These are phyloP conservation scores for Acmispon strigosus DNA, from an alignment of 306 rosid species.

Conservation along the genomic window DNA sequence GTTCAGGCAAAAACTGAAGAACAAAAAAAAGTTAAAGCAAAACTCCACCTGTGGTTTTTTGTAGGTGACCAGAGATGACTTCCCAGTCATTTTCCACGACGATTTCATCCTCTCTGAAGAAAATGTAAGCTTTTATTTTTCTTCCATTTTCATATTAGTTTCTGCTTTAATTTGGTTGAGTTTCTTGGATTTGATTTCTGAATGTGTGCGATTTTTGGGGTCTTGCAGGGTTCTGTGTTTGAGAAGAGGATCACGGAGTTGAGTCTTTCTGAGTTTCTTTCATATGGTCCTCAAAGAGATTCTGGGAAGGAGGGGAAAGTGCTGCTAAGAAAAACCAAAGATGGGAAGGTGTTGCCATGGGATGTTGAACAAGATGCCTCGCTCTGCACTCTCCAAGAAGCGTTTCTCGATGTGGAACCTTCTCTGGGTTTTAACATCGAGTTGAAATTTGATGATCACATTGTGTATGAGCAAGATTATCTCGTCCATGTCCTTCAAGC, in stretches of 20 bases:
- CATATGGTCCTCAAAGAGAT: conserved; percentile 64
- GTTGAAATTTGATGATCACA: conserved; percentile 65
- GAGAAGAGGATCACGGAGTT: conserved; percentile 60
- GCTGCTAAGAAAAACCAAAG: conserved; percentile 49
- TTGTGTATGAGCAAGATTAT: conserved; percentile 40
- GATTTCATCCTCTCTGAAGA: conserved; percentile 41
- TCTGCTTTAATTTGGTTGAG: background rate
- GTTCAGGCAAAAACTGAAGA: background rate
- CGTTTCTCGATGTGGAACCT: conserved; percentile 43
- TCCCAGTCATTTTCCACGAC: conserved; percentile 83
- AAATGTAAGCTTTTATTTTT: conserved; percentile 29
- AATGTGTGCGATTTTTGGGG: background rate
- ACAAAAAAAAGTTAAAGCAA: conserved; percentile 31
- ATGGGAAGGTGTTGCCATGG: conserved; percentile 49
- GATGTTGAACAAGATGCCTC: conserved; percentile 66
- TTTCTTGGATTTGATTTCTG: background rate
- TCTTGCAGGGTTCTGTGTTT: conserved; percentile 49
- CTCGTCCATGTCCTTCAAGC: conserved; percentile 48
- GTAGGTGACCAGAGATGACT: conserved; percentile 81
- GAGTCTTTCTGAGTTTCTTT: conserved; percentile 47
- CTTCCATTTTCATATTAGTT: background rate
- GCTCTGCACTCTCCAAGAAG: conserved; percentile 70
- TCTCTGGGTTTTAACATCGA: conserved; percentile 74
- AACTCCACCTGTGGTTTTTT: conserved; percentile 40
- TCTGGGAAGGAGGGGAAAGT: conserved; percentile 41